Base-by-base conservation (phyloP, 768 basidiomycete genomes). In the Dioszegia aurantiaca region DNA sequence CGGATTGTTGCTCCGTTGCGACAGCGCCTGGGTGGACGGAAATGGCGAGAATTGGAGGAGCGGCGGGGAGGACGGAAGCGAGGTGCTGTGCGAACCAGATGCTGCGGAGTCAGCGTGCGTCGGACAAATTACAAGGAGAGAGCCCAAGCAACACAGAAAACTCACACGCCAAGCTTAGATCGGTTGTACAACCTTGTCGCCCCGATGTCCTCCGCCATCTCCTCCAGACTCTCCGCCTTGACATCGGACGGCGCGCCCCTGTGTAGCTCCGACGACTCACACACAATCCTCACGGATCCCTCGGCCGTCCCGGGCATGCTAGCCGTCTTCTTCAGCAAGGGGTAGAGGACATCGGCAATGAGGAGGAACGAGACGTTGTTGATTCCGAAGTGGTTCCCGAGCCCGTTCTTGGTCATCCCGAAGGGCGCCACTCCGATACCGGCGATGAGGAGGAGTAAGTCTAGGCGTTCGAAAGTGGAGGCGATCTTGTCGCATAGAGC, bases 1-100 rank as follows among this genome's bases (percentile, higher is more conserved):
- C 72, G 43, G 66, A 48, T 61, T 77, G 70, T 55, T 77, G 75
- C 44, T 73, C 73, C 36, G 75, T 77, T 0, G 64, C 64, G 12
- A 77, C 75, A 24, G 72, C 72, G 33, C 75, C 75, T 17, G 75
- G 75, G 55, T 77, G 75, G 28, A 64, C 62, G 26, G 73, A 59
- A 33, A 75, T 55, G 24, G 72, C 66, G 19, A 77, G 54, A 62
- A 77, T 69, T 14, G 68, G 68, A 3, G 61, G 44, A 19, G 64
- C 57, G n/a, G 72, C 46, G 8, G 70, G 67, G 17, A 77, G 69
- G 21, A 62, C 62, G 4, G 60, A 41, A n/a, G 71, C 67, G 19
- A 77, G 63, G 54, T 75, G 57, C n/a, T 65, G 62, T 42, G 64
- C 68, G 65, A 72, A 73, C 37, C 63, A 60, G 60, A 73, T 72